phyloP scores from a whole-genome alignment of 306 rosid species.

The Carpinus viminea region DNA sequence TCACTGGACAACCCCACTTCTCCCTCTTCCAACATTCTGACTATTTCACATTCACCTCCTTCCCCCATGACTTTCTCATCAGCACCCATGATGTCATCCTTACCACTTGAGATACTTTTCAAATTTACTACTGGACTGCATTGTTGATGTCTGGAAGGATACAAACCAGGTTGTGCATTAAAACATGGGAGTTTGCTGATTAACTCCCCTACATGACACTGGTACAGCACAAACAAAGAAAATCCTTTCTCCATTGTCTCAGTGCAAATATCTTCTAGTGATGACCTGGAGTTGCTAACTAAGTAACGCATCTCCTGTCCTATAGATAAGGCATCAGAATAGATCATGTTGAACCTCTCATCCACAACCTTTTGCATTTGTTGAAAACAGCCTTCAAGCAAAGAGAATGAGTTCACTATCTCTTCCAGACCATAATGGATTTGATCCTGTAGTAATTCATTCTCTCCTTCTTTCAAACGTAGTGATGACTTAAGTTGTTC shows the following conservation, averaged over 20 bases:
- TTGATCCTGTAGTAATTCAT: slow-evolving; percentile 50
- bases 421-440: slow-evolving; percentile 50
- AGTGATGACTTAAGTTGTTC: slow-evolving; percentile 56
- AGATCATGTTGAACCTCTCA: slow-evolving; percentile 44
- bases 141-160: slow-evolving; percentile 34
- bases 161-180: slow-evolving; percentile 29
- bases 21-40: slow-evolving; percentile 35
- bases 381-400: slow-evolving; percentile 57
- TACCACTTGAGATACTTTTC: slow-evolving; percentile 34
- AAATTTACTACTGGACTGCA: slow-evolving; percentile 17
- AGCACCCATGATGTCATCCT: slow-evolving; percentile 24
- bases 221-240: slow-evolving; percentile 51
- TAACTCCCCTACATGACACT: slow-evolving; percentile 46
- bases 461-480: slow-evolving; percentile 58
- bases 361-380: slow-evolving; percentile 69
- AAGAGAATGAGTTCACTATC: slow-evolving; percentile 54
- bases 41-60: slow-evolving; percentile 28
- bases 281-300: slow-evolving; percentile 49
- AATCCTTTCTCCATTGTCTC: slow-evolving; percentile 52
- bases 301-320: slow-evolving; percentile 48
- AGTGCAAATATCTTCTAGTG: slow-evolving; percentile 57
- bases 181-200: slow-evolving; percentile 30
- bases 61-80: slow-evolving; percentile 24
- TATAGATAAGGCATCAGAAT: slow-evolving; percentile 46
- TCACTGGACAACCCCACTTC: slow-evolving; percentile 42